Evolutionary conservation across 208 protist species (phyloP), one percentile per base, ranked within the genome.

Genomic region (Entamoeba histolytica): DNA sequence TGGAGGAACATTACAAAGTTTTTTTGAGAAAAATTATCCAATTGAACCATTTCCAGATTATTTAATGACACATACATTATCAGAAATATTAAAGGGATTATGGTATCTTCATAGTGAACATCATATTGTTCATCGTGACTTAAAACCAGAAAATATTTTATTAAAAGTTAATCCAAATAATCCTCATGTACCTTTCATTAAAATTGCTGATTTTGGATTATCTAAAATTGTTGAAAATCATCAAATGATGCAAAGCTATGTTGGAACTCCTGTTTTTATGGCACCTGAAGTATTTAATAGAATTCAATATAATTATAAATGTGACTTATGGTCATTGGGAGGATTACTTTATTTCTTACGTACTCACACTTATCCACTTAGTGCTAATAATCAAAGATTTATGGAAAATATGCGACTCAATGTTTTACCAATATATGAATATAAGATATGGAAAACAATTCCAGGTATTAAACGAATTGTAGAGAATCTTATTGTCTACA

Each of bases 241-340:
- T 12, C 61, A 87, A 87, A 87, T 87, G 61, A 87, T 87, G 61
- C 0, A 87, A 87, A 87, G 61, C 5, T 87, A 87, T 39, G 51
- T 87, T 44, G 94, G 93, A 12, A 92, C 92, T 49, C 92, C 92
- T 1, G 92, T 78, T 50, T 94, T 91, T 49, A 94, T 94, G 92
- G 92, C 94, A 47, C 94, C 91, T 23, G 94, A 94, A 92, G 28
- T 91, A 39, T 49, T 91, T 91, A 91, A 49, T 1, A 19, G 14
- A n/a, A 2, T 44, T 17, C 6, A 49, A 15, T 91, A 91, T 47
- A 23, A 91, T 49, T 39, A 39, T n/a, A 91, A 91, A 49, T 39
- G 28, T 31, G 78, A 91, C 3, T 39, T 91, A 49, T 91, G 78
- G 78, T 91, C 78, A 23, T 49, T 91, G 19, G 78, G 78, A 91